Conservation (phyloP, 164 flowering plant species). For the Vitis amurensis region DNA sequence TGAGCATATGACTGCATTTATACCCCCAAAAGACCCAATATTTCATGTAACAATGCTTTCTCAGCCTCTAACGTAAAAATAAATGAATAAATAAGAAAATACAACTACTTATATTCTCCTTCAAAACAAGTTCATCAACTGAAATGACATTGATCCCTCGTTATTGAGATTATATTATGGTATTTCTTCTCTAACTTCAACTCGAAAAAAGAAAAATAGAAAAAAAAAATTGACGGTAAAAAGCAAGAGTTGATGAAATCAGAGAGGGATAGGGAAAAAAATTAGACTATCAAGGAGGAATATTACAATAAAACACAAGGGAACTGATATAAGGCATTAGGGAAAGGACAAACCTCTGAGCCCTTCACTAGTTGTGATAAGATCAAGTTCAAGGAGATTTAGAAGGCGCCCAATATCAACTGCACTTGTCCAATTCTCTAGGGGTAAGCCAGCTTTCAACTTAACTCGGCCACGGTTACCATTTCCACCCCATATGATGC, state of each 20-base stretch:
- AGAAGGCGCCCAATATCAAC: constrained; percentile 78
- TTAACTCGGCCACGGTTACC: constrained; percentile 75
- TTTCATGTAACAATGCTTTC: too few species aligned
- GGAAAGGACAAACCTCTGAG: constrained; percentile 44
- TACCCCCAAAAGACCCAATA: too few species aligned
- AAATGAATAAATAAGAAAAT: too few species aligned
- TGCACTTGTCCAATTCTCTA: constrained; percentile 79
- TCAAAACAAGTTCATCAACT: too few species aligned
- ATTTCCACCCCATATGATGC: constrained; percentile 82
- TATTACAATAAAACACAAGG: not conserved
- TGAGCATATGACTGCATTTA: too few species aligned
- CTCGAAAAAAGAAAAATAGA: not conserved
- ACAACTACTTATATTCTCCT: too few species aligned
- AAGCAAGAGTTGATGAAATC: not conserved
- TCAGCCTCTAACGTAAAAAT: too few species aligned
- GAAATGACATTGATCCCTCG: too few species aligned
- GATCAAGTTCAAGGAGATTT: constrained; percentile 67
- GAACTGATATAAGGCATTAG: not conserved
- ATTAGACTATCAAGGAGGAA: too few species aligned
- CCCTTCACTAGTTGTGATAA: constrained; percentile 55
- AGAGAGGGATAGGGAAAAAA: not conserved
- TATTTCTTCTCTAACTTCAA: not conserved
- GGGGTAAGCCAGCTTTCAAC: constrained; percentile 60
- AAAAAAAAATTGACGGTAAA: not conserved
- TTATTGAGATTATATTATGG: too few species aligned